phyloP scores from a whole-genome alignment of 495 filamentous ascomycete genomes.

The Achaetomiella virescens region DNA sequence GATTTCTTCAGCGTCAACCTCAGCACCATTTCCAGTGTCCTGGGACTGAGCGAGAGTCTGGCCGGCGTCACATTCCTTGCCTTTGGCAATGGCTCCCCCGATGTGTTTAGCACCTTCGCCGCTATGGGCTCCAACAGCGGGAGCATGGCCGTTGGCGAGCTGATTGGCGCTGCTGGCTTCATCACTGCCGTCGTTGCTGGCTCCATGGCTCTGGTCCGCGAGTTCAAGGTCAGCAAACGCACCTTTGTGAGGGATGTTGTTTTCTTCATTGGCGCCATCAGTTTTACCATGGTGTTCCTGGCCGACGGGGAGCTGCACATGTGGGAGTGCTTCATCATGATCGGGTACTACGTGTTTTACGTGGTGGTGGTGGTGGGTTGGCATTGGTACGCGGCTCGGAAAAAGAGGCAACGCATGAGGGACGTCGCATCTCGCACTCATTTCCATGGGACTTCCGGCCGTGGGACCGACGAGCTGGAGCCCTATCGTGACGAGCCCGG shows the following conservation, averaged over 20 bases:
- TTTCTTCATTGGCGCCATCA: slow-evolving; percentile 84
- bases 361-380: slow-evolving; percentile 81
- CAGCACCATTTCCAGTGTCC: slow-evolving; percentile 77
- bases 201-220: slow-evolving; percentile 93
- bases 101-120: slow-evolving; percentile 97
- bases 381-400: slow-evolving; percentile 75
- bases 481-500: slow-evolving; percentile 50
- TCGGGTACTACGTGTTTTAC: slow-evolving; percentile 87
- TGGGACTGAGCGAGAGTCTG: slow-evolving; percentile 93
- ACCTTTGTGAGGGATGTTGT: slow-evolving; percentile 90
- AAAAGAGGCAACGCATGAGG: slow-evolving; percentile 52
- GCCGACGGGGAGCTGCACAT: slow-evolving; percentile 76
- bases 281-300: slow-evolving; percentile 82
- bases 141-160: slow-evolving; percentile 89
- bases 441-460: slow-evolving; percentile 53
- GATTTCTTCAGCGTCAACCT: slow-evolving; percentile 98
- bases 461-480: slow-evolving; percentile 54
- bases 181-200: slow-evolving; percentile 96
- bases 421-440: slow-evolving; percentile 68
- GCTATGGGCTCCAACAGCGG: slow-evolving; percentile 96
- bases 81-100: slow-evolving; percentile 97
- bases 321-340: slow-evolving; percentile 90
- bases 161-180: slow-evolving; percentile 92
- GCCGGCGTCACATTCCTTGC: slow-evolving; percentile 95
- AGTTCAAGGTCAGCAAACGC: slow-evolving; percentile 81